Conservation (phyloP, 306 rosid genomes). For the Carpinus fangiana region DNA sequence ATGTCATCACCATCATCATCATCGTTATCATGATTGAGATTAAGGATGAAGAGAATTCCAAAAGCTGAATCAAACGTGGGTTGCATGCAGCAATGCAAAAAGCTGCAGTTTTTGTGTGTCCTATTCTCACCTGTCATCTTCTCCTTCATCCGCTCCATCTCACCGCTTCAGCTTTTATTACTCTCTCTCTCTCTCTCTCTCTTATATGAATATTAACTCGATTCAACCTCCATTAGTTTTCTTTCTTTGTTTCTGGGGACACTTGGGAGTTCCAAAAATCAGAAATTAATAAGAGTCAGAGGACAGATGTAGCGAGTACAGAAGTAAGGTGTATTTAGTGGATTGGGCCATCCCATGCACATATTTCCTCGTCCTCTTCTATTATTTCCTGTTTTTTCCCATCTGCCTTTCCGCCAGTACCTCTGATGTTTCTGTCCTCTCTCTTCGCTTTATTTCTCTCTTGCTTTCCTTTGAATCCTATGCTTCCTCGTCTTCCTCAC, state of each 20-base stretch:
- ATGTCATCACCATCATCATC: not conserved
- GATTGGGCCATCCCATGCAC: not conserved
- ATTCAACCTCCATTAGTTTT: conserved; percentile 12
- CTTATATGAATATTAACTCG: conserved; percentile 27
- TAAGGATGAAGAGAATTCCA: conserved; percentile 22
- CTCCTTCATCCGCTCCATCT: conserved; percentile 35
- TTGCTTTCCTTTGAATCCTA: not conserved
- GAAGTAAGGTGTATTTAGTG: not conserved
- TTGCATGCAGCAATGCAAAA: conserved; percentile 42
- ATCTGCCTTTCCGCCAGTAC: conserved; percentile 28
- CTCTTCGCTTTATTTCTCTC: not conserved
- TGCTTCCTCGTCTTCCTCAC: not conserved
- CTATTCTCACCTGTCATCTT: conserved; percentile 49
- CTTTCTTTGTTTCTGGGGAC: not conserved
- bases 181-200: conserved; percentile 31
- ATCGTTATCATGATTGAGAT: not conserved
- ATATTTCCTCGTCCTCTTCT: conserved; percentile 5
- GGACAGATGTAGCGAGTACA: not conserved
- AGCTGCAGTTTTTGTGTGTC: conserved; percentile 27
- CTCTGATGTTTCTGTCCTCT: conserved; percentile 12
- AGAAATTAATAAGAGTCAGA: too few species aligned
- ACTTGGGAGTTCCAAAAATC: not conserved
- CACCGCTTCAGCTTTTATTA: conserved; percentile 30
- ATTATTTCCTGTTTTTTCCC: conserved; percentile 23
- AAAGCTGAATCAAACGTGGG: conserved; percentile 30